Evolutionary conservation across 1,284 basidiomycete genomes (phyloP).

Genomic region (Microbotryum silenes-acaulis): DNA sequence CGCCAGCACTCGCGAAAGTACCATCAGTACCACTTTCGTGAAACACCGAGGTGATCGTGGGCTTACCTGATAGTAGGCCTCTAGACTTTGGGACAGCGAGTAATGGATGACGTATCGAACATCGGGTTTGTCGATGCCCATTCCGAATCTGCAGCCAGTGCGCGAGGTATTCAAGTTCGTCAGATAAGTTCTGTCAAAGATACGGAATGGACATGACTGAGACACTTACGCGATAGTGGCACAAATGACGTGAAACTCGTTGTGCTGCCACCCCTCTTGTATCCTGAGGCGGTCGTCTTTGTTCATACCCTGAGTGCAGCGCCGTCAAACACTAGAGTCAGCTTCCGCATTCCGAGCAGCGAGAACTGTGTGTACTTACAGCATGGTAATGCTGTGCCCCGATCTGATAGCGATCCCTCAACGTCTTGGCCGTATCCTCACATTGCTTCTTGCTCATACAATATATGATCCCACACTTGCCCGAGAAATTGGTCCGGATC

Average conservation of each 20-base stretch:
- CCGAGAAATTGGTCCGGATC: constrained; percentile 55
- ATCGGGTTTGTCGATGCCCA: constrained; percentile 92
- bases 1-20: constrained; percentile 35
- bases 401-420: constrained; percentile 54
- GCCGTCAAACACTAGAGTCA: too few species aligned
- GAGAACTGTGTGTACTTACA: constrained; percentile 28
- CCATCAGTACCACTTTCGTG: constrained; percentile 33
- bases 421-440: constrained; percentile 64
- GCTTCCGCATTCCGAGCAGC: too few species aligned
- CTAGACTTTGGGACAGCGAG: constrained; percentile 59
- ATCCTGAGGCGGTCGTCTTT: constrained; percentile 57
- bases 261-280: constrained; percentile 68
- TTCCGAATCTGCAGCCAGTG: constrained; percentile 57
- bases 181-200: constrained; percentile 37
- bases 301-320: constrained; percentile 46
- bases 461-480: constrained; percentile 80
- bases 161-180: constrained; percentile 35
- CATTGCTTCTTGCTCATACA: constrained; percentile 64
- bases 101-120: constrained; percentile 74
- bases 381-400: constrained; percentile 81
- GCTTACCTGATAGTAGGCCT: constrained; percentile 45
- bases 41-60: neutral
- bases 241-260: constrained; percentile 71
- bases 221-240: constrained; percentile 58
- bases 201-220: constrained; percentile 6